A percentile compares a stretch with the other conserved stretches of the same genome.
Evolutionary conservation across 1,139 yeast species (phyloP).

Genomic region (Arxiozyma heterogenica): DNA sequence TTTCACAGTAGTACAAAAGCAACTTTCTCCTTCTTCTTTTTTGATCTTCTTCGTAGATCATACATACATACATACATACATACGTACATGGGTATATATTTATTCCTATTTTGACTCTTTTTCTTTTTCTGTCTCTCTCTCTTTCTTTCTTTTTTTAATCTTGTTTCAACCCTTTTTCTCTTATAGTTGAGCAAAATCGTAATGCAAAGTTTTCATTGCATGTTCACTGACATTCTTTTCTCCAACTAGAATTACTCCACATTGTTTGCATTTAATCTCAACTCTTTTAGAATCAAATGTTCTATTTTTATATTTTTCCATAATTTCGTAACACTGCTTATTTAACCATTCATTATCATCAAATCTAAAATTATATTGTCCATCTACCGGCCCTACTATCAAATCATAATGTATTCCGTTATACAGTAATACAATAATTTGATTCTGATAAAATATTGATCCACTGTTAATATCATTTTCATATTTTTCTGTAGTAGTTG

Average conservation of each 20-base stretch:
- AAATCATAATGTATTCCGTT: conserved; percentile 75
- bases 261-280: conserved; percentile 48
- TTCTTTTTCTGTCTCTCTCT: too few species aligned
- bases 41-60: too few species aligned
- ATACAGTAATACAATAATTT: conserved; percentile 50
- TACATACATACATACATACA: neutral
- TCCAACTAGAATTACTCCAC: conserved; percentile 48
- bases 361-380: neutral
- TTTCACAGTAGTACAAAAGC: too few species aligned
- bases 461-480: neutral
- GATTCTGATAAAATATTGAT: conserved; percentile 9
- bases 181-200: conserved; percentile 47
- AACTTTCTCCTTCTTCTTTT: too few species aligned
- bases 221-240: conserved; percentile 62
- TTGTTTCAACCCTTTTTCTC: neutral
- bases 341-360: conserved; percentile 30
- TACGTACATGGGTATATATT: neutral
- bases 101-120: too few species aligned
- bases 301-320: conserved; percentile 46
- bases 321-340: conserved; percentile 22
- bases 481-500: conserved; percentile 1
- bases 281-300: conserved; percentile 61
- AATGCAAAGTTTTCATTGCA: conserved; percentile 57
- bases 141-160: too few species aligned
- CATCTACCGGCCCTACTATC: conserved; percentile 29